phyloP scores from a whole-genome alignment of 2,329 filamentous ascomycete genomes.

The Xylaria arbuscula region DNA sequence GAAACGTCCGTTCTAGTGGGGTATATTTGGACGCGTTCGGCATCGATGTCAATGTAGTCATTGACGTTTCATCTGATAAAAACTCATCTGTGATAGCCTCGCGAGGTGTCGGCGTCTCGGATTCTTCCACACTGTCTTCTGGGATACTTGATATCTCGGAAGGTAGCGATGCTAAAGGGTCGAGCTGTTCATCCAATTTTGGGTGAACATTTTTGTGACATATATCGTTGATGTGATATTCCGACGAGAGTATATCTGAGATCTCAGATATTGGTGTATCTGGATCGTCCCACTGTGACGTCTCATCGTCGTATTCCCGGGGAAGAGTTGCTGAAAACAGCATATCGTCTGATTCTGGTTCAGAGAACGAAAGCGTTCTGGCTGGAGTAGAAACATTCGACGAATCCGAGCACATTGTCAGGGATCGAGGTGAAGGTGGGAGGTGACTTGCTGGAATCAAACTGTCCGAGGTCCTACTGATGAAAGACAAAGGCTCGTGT shows the following conservation, averaged over 20 bases:
- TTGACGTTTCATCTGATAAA: slow-evolving; percentile 21
- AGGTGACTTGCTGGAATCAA: slow-evolving; percentile 50
- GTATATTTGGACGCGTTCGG: slow-evolving; percentile 48
- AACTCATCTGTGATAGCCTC: slow-evolving; percentile 45
- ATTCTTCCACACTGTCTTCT: slow-evolving; percentile 47
- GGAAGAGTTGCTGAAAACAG: slow-evolving; percentile 49
- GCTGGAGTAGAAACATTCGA: slow-evolving; percentile 58
- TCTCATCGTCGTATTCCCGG: slow-evolving; percentile 56
- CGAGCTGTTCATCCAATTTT: slow-evolving; percentile 3
- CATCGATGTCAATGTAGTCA: slow-evolving; percentile 40
- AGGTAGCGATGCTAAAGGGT: slow-evolving; percentile 34
- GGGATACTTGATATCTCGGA: not conserved
- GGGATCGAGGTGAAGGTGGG: slow-evolving; percentile 61
- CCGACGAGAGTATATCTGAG: slow-evolving; percentile 54
- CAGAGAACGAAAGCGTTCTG: slow-evolving; percentile 64
- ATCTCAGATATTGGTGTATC: slow-evolving; percentile 60
- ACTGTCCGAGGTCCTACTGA: slow-evolving; percentile 34
- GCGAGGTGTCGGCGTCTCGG: slow-evolving; percentile 58
- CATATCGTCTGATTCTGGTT: slow-evolving; percentile 59
- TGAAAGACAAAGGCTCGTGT: slow-evolving; percentile 57
- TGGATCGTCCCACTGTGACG: slow-evolving; percentile 59
- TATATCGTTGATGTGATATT: slow-evolving; percentile 48
- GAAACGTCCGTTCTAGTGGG: slow-evolving; percentile 41
- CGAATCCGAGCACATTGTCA: slow-evolving; percentile 60
- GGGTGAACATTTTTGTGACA: slow-evolving; percentile 22